phyloP scores from a whole-genome alignment of 352 stramenopile species.

The Phytophthora megakarya region DNA sequence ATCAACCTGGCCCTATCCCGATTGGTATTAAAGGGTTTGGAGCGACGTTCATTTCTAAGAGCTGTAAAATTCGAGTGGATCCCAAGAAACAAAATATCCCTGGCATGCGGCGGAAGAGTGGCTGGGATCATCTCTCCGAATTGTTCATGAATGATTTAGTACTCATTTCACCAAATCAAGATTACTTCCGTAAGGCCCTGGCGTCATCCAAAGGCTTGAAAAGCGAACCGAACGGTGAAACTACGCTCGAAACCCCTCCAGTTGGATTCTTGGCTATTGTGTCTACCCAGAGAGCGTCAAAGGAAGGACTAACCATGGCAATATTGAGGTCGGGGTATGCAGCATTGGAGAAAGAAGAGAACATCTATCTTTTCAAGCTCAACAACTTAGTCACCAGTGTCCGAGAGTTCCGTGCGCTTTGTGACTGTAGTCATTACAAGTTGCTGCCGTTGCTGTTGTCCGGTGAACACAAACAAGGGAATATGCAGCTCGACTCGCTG shows the following conservation, averaged over 20 bases:
- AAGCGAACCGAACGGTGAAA: constrained; percentile 21
- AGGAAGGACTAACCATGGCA: constrained; percentile 76
- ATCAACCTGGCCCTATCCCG: constrained; percentile 53
- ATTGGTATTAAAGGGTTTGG: constrained; percentile 53
- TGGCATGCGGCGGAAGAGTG: constrained; percentile 29
- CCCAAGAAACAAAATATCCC: constrained; percentile 46
- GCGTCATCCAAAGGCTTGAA: constrained; percentile 23
- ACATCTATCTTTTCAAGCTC: constrained; percentile 82
- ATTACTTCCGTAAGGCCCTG: constrained; percentile 57
- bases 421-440: constrained; percentile 77
- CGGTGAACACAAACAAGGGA: constrained; percentile 64
- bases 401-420: constrained; percentile 86
- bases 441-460: constrained; percentile 82
- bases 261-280: constrained; percentile 77
- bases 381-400: constrained; percentile 90
- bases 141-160: constrained; percentile 84
- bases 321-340: constrained; percentile 62
- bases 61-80: constrained; percentile 74
- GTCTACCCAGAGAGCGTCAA: constrained; percentile 62
- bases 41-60: constrained; percentile 64
- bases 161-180: constrained; percentile 58
- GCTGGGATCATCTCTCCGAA: constrained; percentile 45
- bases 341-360: constrained; percentile 50
- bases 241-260: constrained; percentile 13
- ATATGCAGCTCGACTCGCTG: constrained; percentile 83